Evolutionary conservation across 768 basidiomycete genomes (phyloP).

Genomic region (Amanita rubescens): DNA sequence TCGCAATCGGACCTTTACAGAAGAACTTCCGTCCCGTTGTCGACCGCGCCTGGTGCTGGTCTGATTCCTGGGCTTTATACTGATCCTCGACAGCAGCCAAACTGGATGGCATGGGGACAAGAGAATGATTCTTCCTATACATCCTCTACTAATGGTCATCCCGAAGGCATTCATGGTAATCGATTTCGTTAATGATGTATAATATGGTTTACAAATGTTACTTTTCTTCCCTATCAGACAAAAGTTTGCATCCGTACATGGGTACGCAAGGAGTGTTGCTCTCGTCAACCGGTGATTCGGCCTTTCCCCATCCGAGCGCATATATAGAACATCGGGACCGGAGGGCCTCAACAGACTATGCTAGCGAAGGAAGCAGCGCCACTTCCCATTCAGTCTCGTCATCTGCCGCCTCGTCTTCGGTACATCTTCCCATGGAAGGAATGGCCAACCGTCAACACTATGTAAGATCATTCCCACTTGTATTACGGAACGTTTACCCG

Average conservation of each 20-base stretch:
- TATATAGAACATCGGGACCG: constrained; percentile 15
- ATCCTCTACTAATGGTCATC: not conserved
- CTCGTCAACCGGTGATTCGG: not conserved
- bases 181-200: constrained; percentile 6
- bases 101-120: constrained; percentile 14
- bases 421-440: constrained; percentile 37
- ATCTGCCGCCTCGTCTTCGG: constrained; percentile 44
- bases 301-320: constrained; percentile 4
- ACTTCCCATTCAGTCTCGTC: constrained; percentile 40
- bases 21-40: not conserved
- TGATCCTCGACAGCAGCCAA: constrained; percentile 8
- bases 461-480: constrained; percentile 5
- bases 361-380: constrained; percentile 39
- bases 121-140: constrained; percentile 9
- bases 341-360: constrained; percentile 28
- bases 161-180: constrained; percentile 11
- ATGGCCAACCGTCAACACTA: not conserved
- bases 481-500: constrained; percentile 21
- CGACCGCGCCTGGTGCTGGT: constrained; percentile 8
- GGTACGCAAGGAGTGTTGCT: not conserved
- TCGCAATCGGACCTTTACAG: constrained; percentile 33
- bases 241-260: constrained; percentile 11
- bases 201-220: constrained; percentile 18
- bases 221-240: constrained; percentile 12
- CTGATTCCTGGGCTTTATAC: constrained; percentile 12